Conservation (phyloP, 2,329 filamentous ascomycete species). For the Neurospora sp. region DNA sequence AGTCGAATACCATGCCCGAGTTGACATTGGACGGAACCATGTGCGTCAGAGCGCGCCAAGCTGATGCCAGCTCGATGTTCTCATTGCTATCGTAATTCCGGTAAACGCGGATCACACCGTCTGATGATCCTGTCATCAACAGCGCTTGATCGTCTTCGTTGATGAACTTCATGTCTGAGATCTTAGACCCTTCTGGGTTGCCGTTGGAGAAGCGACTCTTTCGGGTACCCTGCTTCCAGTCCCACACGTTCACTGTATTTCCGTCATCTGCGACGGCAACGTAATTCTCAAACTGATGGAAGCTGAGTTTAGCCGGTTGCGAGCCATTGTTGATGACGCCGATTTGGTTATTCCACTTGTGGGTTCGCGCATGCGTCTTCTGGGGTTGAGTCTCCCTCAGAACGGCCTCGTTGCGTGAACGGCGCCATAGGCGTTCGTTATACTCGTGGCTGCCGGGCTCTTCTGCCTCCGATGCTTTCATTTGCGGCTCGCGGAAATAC, state of each 20-base stretch:
- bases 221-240: slow-evolving; percentile 70
- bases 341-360: slow-evolving; percentile 76
- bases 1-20: slow-evolving; percentile 93
- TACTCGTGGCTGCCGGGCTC: slow-evolving; percentile 95
- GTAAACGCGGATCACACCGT: slow-evolving; percentile 89
- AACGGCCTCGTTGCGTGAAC: slow-evolving; percentile 86
- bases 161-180: slow-evolving; percentile 93
- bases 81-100: slow-evolving; percentile 75
- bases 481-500: slow-evolving; percentile 96
- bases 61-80: slow-evolving; percentile 74
- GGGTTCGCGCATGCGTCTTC: slow-evolving; percentile 76
- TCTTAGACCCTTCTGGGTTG: slow-evolving; percentile 81
- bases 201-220: slow-evolving; percentile 86
- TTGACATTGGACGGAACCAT: slow-evolving; percentile 91
- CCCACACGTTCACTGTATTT: slow-evolving; percentile 86
- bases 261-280: slow-evolving; percentile 87
- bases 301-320: slow-evolving; percentile 86
- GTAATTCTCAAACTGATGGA: slow-evolving; percentile 97
- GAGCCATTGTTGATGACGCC: slow-evolving; percentile 81
- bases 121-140: slow-evolving; percentile 87
- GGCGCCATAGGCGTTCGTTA: slow-evolving; percentile 86
- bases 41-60: slow-evolving; percentile 86
- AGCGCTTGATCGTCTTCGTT: slow-evolving; percentile 97
- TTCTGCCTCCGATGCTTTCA: slow-evolving; percentile 92
- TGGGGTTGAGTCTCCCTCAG: slow-evolving; percentile 87